Percentiles rank a stretch among this genome's conserved stretches.
phyloP scores from a whole-genome alignment of 805 yeast genomes.

The Suhomyces vadensis region DNA sequence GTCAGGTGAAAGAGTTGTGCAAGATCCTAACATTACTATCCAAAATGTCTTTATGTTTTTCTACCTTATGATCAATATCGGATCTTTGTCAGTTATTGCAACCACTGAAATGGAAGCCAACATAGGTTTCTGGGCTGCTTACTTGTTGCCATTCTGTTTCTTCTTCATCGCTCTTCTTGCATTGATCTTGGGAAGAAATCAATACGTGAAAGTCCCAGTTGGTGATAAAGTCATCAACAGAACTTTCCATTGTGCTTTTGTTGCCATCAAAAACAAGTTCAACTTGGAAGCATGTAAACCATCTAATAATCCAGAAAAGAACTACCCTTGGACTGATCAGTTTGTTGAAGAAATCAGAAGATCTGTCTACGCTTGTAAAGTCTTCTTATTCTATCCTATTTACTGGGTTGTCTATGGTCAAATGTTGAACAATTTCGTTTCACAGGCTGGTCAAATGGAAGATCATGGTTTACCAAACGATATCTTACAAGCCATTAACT shows the following conservation, averaged over 20 bases:
- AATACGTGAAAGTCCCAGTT: conserved; percentile 60
- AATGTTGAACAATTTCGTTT: conserved; percentile 70
- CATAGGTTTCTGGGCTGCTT: conserved; percentile 75
- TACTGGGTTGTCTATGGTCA: conserved; percentile 74
- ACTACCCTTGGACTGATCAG: conserved; percentile 61
- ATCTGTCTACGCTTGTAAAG: conserved; percentile 69
- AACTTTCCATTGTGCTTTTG: conserved; percentile 45
- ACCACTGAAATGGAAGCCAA: conserved; percentile 70
- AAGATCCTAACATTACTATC: conserved; percentile 67
- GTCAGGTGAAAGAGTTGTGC: conserved; percentile 41
- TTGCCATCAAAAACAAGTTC: conserved; percentile 49
- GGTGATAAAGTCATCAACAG: conserved; percentile 60
- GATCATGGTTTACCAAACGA: conserved; percentile 80
- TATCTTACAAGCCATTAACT: conserved; percentile 72
- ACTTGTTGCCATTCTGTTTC: conserved; percentile 63
- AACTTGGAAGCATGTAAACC: conserved; percentile 60
- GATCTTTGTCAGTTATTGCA: conserved; percentile 72
- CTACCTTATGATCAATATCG: conserved; percentile 74
- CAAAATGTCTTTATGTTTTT: conserved; percentile 76
- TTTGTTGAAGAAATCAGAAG: conserved; percentile 74
- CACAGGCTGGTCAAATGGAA: conserved; percentile 75
- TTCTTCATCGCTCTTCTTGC: conserved; percentile 54
- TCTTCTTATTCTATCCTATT: conserved; percentile 67
- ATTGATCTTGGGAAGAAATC: conserved; percentile 53
- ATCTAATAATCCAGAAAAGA: conserved; percentile 46